Conservation (phyloP, 2,329 filamentous ascomycete species). For the Nigrospora sphaerica region DNA sequence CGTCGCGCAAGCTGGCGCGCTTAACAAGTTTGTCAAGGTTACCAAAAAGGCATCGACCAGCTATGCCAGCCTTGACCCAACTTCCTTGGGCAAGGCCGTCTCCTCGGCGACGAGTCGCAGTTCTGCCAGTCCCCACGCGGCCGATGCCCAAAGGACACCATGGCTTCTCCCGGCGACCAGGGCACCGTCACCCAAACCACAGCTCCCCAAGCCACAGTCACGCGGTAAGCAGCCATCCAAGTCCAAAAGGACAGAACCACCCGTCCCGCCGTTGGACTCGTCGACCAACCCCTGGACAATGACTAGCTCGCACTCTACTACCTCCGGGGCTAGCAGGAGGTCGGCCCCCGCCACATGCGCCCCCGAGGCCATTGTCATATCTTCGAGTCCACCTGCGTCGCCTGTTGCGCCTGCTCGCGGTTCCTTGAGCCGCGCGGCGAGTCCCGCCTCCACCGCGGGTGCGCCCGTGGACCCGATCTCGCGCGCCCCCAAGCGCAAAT, state of each 20-base stretch:
- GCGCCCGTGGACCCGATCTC: too few species aligned
- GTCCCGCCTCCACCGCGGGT: too few species aligned
- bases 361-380: conserved; percentile 33
- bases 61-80: conserved; percentile 1
- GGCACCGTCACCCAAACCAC: background rate
- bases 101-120: background rate
- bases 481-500: background rate
- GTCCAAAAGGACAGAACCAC: background rate
- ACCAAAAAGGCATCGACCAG: conserved; percentile 23
- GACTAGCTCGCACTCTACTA: conserved; percentile 33
- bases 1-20: conserved; percentile 18
- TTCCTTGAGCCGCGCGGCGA: conserved; percentile 6
- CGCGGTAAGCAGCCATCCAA: conserved; percentile 21
- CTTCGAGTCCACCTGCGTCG: conserved; percentile 34
- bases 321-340: conserved; percentile 24
- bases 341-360: conserved; percentile 1
- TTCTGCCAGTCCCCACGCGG: conserved; percentile 1
- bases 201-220: conserved; percentile 10
- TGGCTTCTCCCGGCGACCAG: conserved; percentile 4
- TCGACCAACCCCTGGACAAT: conserved; percentile 29
- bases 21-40: conserved; percentile 33
- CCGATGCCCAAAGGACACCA: conserved; percentile 8
- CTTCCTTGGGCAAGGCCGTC: conserved; percentile 1
- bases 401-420: conserved; percentile 17
- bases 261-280: conserved; percentile 8